These are phyloP conservation scores for Tripterygium wilfordii DNA, from an alignment of 177 flowering plant genomes.

Conservation along the genomic window DNA sequence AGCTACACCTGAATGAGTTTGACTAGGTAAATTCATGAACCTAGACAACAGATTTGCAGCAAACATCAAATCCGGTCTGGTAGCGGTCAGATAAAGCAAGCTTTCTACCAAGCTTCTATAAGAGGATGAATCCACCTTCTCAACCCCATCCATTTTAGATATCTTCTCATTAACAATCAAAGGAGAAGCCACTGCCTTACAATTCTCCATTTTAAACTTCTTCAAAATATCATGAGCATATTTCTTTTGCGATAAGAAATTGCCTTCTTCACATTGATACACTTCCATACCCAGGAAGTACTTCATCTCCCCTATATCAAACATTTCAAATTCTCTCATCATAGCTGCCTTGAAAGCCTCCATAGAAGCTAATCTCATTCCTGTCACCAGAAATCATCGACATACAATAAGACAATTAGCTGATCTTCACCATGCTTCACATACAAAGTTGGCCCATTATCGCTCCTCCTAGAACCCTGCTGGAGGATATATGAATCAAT, in stretches of 20 bases:
- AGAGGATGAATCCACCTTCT: neutral
- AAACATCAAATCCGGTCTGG: neutral
- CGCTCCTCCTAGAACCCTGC: neutral
- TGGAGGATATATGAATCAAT: neutral
- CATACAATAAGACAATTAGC: neutral
- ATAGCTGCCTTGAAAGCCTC: neutral
- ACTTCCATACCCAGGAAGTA: conserved; percentile 5
- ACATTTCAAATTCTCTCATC: conserved; percentile 1
- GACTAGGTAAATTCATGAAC: neutral
- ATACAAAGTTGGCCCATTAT: conserved; percentile 1
- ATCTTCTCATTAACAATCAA: neutral
- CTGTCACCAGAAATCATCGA: neutral
- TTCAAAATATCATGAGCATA: neutral
- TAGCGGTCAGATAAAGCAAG: neutral
- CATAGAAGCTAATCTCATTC: neutral
- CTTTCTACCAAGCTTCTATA: conserved; percentile 5
- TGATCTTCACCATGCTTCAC: neutral
- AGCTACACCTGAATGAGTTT: neutral
- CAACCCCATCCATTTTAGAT: neutral
- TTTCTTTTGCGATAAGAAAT: conserved; percentile 3
- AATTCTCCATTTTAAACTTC: neutral
- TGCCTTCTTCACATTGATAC: neutral
- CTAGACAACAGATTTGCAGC: neutral
- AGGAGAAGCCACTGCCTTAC: neutral
- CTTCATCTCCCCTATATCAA: neutral